Conservation (phyloP, 2,329 filamentous ascomycete genomes). For the Sarocladium kiliense region DNA sequence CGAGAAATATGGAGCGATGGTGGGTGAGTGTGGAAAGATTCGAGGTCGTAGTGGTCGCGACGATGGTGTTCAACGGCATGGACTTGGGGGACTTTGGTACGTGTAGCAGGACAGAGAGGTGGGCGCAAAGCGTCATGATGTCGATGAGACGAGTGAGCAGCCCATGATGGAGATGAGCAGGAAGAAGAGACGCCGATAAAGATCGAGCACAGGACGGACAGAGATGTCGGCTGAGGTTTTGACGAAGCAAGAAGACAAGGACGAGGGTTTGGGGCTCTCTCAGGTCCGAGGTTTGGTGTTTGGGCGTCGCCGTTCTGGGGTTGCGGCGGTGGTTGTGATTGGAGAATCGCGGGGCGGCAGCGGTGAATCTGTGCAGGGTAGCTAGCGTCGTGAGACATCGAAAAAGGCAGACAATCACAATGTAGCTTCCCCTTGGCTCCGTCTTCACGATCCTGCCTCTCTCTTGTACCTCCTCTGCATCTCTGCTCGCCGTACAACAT, state of each 20-base stretch:
- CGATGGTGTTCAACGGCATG: slow-evolving; percentile 10
- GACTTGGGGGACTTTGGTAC: slow-evolving; percentile 5
- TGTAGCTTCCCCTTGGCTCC: too few species aligned
- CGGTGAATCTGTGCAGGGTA: slow-evolving; percentile 1
- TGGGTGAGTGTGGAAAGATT: background rate
- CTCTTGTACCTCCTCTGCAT: background rate
- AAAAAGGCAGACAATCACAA: too few species aligned
- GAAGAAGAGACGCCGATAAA: background rate
- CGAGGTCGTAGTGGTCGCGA: background rate
- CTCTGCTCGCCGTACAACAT: background rate
- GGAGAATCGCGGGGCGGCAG: slow-evolving; percentile 12
- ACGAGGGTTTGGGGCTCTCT: background rate
- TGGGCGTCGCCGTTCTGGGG: slow-evolving; percentile 12
- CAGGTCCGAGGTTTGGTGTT: slow-evolving; percentile 5
- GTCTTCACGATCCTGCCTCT: background rate
- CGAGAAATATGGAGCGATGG: background rate
- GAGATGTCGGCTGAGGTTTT: background rate
- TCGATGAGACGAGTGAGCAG: slow-evolving; percentile 1
- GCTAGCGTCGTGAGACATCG: background rate
- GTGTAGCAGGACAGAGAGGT: background rate
- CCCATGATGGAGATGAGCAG: slow-evolving; percentile 1
- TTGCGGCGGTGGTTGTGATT: slow-evolving; percentile 12
- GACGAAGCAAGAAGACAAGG: background rate
- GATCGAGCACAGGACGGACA: background rate
- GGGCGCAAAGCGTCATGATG: slow-evolving; percentile 12